Evolutionary conservation across 2,329 filamentous ascomycete genomes (phyloP).

Genomic region (Delphinella strobiligena): DNA sequence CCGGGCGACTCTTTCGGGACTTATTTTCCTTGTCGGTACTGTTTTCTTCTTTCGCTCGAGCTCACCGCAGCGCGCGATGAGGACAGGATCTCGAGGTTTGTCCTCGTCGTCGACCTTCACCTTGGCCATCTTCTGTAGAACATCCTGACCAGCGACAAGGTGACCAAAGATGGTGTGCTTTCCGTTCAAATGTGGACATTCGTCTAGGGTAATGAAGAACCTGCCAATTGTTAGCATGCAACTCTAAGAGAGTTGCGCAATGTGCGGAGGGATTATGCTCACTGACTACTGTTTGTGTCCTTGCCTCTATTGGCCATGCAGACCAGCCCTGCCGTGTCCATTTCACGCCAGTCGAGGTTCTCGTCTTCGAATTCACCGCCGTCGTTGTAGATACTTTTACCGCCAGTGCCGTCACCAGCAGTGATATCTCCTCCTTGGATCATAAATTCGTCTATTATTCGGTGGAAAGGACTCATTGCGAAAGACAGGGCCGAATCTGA

Average conservation of each 20-base stretch:
- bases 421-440: conserved; percentile 32
- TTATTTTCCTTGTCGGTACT: background rate
- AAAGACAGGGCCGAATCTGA: conserved; percentile 26
- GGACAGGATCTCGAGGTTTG: conserved; percentile 22
- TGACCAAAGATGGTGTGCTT: conserved; percentile 31
- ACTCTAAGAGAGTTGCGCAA: background rate
- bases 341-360: conserved; percentile 28
- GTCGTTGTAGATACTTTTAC: conserved; percentile 23
- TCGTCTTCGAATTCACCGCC: conserved; percentile 29
- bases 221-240: conserved; percentile 10
- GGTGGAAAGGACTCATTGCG: conserved; percentile 26
- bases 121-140: conserved; percentile 22
- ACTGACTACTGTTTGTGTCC: conserved; percentile 30
- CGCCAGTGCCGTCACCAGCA: conserved; percentile 28
- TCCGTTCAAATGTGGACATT: conserved; percentile 26
- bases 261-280: conserved; percentile 7
- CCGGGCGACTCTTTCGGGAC: conserved; percentile 8
- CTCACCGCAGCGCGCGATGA: conserved; percentile 27
- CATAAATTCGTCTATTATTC: conserved; percentile 33
- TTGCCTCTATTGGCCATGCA: conserved; percentile 30
- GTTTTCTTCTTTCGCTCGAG: conserved; percentile 22
- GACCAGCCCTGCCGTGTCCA: conserved; percentile 27
- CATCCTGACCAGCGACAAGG: conserved; percentile 24
- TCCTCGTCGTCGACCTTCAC: conserved; percentile 26
- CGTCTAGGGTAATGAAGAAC: conserved; percentile 31